phyloP scores from a whole-genome alignment of 148 eudicot genomes.

The Heliamphora exappendiculata region DNA sequence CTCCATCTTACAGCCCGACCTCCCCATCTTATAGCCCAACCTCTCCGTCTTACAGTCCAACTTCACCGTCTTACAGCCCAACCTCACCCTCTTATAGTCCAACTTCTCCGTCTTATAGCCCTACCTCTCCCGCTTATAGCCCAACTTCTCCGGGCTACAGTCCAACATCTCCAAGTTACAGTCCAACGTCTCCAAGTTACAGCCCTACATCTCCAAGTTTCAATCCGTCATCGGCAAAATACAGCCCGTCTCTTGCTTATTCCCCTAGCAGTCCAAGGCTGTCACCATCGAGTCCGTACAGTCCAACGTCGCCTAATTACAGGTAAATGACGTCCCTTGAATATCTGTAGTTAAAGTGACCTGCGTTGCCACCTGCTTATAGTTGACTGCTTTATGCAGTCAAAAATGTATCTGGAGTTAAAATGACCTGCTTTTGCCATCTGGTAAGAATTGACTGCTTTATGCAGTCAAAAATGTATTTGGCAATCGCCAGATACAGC shows the following conservation, averaged over 20 bases:
- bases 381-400: background rate
- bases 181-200: conserved; percentile 43
- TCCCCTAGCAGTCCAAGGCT: conserved; percentile 57
- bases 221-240: conserved; percentile 44
- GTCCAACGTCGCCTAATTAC: conserved; percentile 57
- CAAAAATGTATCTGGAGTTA: background rate
- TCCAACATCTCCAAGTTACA: conserved; percentile 54
- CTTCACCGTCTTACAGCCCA: conserved; percentile 53
- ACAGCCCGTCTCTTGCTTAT: conserved; percentile 58
- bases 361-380: too few species aligned
- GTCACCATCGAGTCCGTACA: conserved; percentile 56
- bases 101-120: conserved; percentile 46
- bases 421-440: too few species aligned
- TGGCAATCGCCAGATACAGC: background rate
- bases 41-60: conserved; percentile 55
- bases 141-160: conserved; percentile 56
- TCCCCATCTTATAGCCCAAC: conserved; percentile 58
- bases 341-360: too few species aligned
- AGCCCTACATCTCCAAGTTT: conserved; percentile 39
- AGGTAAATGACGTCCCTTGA: conserved; percentile 21
- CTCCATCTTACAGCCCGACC: conserved; percentile 51
- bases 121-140: conserved; percentile 51
- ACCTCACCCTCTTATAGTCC: conserved; percentile 55
- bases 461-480: too few species aligned
- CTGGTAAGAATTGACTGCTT: too few species aligned